Evolutionary conservation across 148 eudicot genomes (phyloP), one percentile per base, ranked within the genome.

Genomic region (Amaranthus cruentus): DNA sequence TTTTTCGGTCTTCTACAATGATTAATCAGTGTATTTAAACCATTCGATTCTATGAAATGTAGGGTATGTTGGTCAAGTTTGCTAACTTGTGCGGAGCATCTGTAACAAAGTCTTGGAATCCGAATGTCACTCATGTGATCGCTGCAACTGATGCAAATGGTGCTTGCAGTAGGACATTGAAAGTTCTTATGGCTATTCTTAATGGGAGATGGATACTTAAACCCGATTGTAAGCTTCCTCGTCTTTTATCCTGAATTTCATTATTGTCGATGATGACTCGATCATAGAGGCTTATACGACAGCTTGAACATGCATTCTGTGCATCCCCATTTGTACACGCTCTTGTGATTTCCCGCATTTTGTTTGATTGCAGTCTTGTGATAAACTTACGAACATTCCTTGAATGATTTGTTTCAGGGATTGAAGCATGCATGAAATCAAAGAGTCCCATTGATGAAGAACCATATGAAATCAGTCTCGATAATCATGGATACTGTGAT

Each of bases 131-230:
- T 66, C 98, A 94, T 75, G 96, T 94, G 42, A 85, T 94, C 79
- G 98, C 98, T 42, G 87, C 96, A 64, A 91, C 93, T 73, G 96
- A 94, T 87, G 84, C 79, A 60, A 87, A 81, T 69, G 98, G 98
- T 80, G 96, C 97, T 68, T 91, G 85, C 78, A 80, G 83, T 77
- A 85, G 98, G 76, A 88, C 97, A 64, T 69, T 84, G 64, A 94
- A 94, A 81, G 91, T 94, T 84, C 96, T 94, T 57, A 91, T 90
- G 91, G 97, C 89, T 43, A 91, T 91, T 80, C 85, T 94, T 76
- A 68, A 85, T 60, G 98, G 98, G 47, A 91, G 69, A 84, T 94
- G 98, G 97, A 73, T 91, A 75, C 88, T 94, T 55, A 85, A 77
- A 62, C 78, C 83, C 66, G 89, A 88, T 60, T 94, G 98, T 94